Evolutionary conservation across 805 yeast species (phyloP).

Genomic region (Tetrapisispora namnaoensis): DNA sequence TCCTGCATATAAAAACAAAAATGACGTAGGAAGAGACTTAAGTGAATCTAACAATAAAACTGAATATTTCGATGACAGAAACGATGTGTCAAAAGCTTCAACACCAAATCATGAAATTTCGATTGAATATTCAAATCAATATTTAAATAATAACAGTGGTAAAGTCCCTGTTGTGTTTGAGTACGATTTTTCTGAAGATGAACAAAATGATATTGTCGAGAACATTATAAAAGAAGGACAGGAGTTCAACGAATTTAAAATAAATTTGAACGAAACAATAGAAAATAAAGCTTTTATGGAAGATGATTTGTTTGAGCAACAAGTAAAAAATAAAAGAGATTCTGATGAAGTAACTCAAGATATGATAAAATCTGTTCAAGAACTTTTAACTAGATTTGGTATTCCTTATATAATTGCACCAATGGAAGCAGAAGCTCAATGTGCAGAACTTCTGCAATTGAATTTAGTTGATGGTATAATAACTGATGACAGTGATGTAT

Average conservation of each 20-base stretch:
- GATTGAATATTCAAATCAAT: not conserved
- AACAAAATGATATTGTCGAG: slow-evolving; percentile 55
- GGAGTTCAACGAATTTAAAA: slow-evolving; percentile 54
- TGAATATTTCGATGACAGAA: not conserved
- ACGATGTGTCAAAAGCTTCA: not conserved
- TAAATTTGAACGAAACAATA: slow-evolving; percentile 25
- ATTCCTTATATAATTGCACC: slow-evolving; percentile 94
- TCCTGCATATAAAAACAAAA: no score
- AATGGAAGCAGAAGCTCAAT: slow-evolving; percentile 98
- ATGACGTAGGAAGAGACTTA: not conserved
- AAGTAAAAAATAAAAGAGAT: slow-evolving; percentile 65
- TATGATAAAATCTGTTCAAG: slow-evolving; percentile 89
- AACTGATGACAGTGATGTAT: slow-evolving; percentile 96
- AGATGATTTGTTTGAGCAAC: slow-evolving; percentile 47
- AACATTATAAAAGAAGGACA: slow-evolving; percentile 60
- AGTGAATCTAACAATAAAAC: no score
- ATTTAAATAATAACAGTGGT: not conserved
- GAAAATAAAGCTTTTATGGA: slow-evolving; percentile 26
- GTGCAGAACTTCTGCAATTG: slow-evolving; percentile 66
- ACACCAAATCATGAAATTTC: not conserved
- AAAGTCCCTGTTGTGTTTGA: slow-evolving; percentile 30
- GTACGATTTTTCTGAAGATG: slow-evolving; percentile 67
- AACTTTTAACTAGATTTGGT: slow-evolving; percentile 76
- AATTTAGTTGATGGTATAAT: slow-evolving; percentile 86
- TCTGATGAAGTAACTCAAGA: slow-evolving; percentile 81